Base-by-base conservation (phyloP, 129 eudicot genomes). In the Helianthus annuus region DNA sequence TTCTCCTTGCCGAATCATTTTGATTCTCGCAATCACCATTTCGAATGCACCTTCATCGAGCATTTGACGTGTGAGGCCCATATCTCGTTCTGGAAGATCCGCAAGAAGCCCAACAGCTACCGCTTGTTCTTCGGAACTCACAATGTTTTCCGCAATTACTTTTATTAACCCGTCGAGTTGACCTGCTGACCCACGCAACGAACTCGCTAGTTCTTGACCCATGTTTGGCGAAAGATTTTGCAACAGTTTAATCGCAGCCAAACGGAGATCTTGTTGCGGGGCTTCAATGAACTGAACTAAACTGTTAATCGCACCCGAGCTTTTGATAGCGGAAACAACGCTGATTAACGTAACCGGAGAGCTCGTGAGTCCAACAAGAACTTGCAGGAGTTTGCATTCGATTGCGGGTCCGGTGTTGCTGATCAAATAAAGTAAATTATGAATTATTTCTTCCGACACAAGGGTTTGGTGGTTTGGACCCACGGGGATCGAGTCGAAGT, bases 341-440 rank as follows among this genome's bases (percentile, higher is more conserved):
- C 91, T 75, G 4, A 57, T 58, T 52, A 89, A 79, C 11, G 98
- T 89, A 44, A 81, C 73, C 9, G 86, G 88, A 15, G 96, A 85
- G 78, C 80, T 84, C 1, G 98, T 93, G 69, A 93, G 97, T 57
- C 97, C 97, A 10, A 93, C 95, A 58, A 93, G 97, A 48, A 89
- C 96, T 73, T 93, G 96, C 40, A 93, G 75, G 22, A 93, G 89
- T 69, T 89, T 88, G 80, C 92, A 85, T 63, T 83, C 98, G 14
- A 92, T 93, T 5, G 95, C 72, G 5, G 98, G 97, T 4, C 98
- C 98, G 0, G 98, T 93, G 86, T 93, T 93, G 84, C 88, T 89
- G 54, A 93, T 93, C 39, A 93, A 84, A 65, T 85, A 85, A 48
- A 93, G 90, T 22, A 93, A 87, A 59, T 83, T 85, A 53, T 93